Evolutionary conservation across 306 rosid genomes (phyloP).

Genomic region (Hylodesmum podocarpum): DNA sequence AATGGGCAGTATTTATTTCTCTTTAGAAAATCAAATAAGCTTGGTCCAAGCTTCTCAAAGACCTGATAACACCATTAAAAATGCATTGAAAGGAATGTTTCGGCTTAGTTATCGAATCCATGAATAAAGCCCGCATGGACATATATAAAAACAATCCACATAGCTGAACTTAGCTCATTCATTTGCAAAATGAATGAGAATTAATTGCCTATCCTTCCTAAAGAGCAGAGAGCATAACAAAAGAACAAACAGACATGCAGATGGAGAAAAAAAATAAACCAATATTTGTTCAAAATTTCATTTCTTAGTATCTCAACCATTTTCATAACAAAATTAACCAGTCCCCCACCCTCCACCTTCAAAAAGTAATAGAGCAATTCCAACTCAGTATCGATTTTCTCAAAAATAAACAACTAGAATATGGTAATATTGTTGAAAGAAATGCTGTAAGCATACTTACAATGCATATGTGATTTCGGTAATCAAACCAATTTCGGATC

Average conservation of each 20-base stretch:
- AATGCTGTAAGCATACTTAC: constrained; percentile 56
- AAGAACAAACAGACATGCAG: constrained; percentile 7
- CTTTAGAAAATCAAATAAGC: constrained; percentile 99
- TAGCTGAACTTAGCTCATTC: constrained; percentile 23
- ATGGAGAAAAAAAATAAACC: neutral
- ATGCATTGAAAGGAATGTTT: constrained; percentile 71
- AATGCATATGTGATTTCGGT: constrained; percentile 93
- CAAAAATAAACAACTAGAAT: constrained; percentile 3
- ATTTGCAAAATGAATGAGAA: constrained; percentile 18
- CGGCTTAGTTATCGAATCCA: constrained; percentile 65
- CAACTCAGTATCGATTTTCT: neutral
- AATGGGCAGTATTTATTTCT: constrained; percentile 97
- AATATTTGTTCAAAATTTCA: neutral
- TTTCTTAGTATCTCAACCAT: constrained; percentile 17
- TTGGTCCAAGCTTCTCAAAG: constrained; percentile 99
- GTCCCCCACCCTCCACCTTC: neutral
- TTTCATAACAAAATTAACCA: constrained; percentile 13
- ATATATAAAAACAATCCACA: constrained; percentile 31
- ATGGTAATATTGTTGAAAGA: neutral
- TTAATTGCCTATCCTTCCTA: constrained; percentile 5
- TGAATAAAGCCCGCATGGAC: constrained; percentile 51
- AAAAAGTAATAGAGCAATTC: neutral
- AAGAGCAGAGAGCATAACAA: constrained; percentile 11
- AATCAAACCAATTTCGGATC: constrained; percentile 85
- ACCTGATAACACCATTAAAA: constrained; percentile 95